Conservation (phyloP, 2,329 filamentous ascomycete genomes). For the Botryotinia narcissicola region DNA sequence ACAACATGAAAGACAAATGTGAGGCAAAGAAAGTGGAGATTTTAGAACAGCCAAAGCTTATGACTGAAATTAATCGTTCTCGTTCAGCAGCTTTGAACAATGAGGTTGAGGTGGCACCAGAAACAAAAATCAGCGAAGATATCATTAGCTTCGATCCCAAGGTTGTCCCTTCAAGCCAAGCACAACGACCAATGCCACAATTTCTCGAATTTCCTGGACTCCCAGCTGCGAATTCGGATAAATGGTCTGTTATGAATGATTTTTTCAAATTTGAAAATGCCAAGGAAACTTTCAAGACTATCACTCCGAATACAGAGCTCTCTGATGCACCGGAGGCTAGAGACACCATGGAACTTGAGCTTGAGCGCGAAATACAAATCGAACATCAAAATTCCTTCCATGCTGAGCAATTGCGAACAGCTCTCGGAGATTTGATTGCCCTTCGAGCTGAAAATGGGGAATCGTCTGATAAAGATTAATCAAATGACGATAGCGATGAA, state of each 20-base stretch:
- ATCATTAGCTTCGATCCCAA: background rate
- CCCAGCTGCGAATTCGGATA: background rate
- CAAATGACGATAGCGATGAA: background rate
- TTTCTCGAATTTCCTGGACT: no score
- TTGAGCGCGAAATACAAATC: background rate
- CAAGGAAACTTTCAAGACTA: no score
- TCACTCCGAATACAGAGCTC: background rate
- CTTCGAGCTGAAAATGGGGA: no score
- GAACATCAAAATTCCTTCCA: background rate
- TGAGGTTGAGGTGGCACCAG: background rate
- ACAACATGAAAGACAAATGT: background rate
- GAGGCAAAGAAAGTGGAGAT: background rate
- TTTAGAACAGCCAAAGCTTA: background rate
- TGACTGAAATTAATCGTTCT: background rate
- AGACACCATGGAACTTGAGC: background rate
- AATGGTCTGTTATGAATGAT: background rate
- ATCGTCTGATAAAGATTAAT: background rate
- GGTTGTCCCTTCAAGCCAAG: background rate
- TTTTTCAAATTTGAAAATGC: background rate
- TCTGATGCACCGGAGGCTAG: background rate
- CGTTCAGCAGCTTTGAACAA: background rate
- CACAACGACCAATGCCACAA: background rate
- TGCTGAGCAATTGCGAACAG: background rate
- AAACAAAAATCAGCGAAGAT: background rate
- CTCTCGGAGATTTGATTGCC: no score